phyloP scores from a whole-genome alignment of 805 yeast species.

The Saturnispora mendoncae region DNA sequence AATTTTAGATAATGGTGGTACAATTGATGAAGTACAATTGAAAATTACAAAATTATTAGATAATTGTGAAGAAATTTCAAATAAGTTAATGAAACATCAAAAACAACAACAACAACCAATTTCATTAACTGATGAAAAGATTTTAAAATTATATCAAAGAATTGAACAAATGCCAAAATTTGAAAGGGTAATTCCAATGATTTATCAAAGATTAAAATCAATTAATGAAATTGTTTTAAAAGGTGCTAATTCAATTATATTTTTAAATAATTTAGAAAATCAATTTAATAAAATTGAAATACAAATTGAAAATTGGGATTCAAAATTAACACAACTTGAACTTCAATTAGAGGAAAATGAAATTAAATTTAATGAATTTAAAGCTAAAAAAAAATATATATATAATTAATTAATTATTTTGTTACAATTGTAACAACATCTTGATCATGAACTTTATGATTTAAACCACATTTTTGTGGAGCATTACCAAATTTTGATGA shows the following conservation, averaged over 20 bases:
- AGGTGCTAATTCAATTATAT: slow-evolving; percentile 9
- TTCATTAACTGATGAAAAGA: slow-evolving; percentile 17
- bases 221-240: slow-evolving; percentile 14
- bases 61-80: slow-evolving; percentile 11
- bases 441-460: slow-evolving; percentile 78
- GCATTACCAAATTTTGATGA: slow-evolving; percentile 75
- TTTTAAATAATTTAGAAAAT: slow-evolving; percentile 13
- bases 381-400: neutral
- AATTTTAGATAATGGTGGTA: slow-evolving; percentile 14
- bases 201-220: slow-evolving; percentile 16
- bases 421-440: slow-evolving; percentile 90
- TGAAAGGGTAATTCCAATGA: slow-evolving; percentile 14
- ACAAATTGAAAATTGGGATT: slow-evolving; percentile 19
- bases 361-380: slow-evolving; percentile 7
- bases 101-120: slow-evolving; percentile 2
- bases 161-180: slow-evolving; percentile 17
- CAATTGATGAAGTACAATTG: slow-evolving; percentile 11
- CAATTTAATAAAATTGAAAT: slow-evolving; percentile 17
- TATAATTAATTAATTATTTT: slow-evolving; percentile 36
- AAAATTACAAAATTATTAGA: slow-evolving; percentile 12
- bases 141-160: slow-evolving; percentile 17
- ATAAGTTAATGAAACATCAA: slow-evolving; percentile 7
- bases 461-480: slow-evolving; percentile 92
- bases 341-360: slow-evolving; percentile 9
- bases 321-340: slow-evolving; percentile 18